These are phyloP conservation scores for Yamadazyma membranifaciens DNA, from an alignment of 1,139 yeast species.

Conservation along the genomic window DNA sequence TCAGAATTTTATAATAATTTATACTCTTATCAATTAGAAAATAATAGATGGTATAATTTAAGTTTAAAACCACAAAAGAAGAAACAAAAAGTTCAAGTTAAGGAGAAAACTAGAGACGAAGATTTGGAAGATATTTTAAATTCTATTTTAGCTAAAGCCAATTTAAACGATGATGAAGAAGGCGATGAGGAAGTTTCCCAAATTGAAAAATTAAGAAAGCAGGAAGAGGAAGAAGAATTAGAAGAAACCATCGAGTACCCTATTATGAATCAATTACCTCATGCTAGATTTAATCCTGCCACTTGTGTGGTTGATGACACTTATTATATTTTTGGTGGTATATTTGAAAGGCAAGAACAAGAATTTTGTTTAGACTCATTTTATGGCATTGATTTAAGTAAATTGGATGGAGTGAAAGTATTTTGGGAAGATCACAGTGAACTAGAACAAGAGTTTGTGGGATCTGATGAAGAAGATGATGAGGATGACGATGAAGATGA, in stretches of 20 bases:
- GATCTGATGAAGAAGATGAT: slow-evolving; percentile 46
- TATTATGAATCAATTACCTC: slow-evolving; percentile 66
- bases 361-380: slow-evolving; percentile 84
- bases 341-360: slow-evolving; percentile 82
- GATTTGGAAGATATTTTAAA: slow-evolving; percentile 82
- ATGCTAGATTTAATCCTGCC: slow-evolving; percentile 83
- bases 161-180: slow-evolving; percentile 53
- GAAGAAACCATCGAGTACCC: slow-evolving; percentile 49
- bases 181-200: slow-evolving; percentile 38
- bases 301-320: slow-evolving; percentile 84
- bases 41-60: slow-evolving; percentile 85
- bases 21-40: slow-evolving; percentile 79
- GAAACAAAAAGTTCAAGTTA: slow-evolving; percentile 42
- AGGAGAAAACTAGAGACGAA: slow-evolving; percentile 63
- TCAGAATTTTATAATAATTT: slow-evolving; percentile 82
- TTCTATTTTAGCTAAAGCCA: slow-evolving; percentile 68
- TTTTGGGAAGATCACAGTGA: slow-evolving; percentile 80
- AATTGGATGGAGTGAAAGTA: slow-evolving; percentile 82
- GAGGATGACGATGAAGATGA: slow-evolving; percentile 58
- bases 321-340: slow-evolving; percentile 87
- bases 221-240: slow-evolving; percentile 39
- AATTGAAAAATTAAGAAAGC: slow-evolving; percentile 36
- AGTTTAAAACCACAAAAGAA: slow-evolving; percentile 63
- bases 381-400: slow-evolving; percentile 82
- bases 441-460: slow-evolving; percentile 25